Evolutionary conservation across 164 flowering plant genomes (phyloP).

Genomic region (Berberis vulgaris): DNA sequence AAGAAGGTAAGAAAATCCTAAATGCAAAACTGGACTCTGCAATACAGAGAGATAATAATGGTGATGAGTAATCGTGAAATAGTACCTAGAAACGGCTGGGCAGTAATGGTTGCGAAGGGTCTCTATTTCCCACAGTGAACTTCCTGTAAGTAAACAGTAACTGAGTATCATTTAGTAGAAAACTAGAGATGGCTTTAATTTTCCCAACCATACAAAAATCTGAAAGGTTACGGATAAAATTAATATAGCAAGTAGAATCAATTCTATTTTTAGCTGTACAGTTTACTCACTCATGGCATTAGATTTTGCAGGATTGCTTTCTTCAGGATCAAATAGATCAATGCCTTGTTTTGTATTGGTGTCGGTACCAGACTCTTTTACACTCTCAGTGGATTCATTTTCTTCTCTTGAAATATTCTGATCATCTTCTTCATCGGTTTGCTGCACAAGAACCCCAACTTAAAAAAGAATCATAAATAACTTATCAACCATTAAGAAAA

Average conservation of each 20-base stretch:
- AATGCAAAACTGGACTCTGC: not conserved
- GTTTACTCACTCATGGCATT: conserved; percentile 70
- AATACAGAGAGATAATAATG: no score
- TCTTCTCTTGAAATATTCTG: not conserved
- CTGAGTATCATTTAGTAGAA: not conserved
- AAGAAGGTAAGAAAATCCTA: not conserved
- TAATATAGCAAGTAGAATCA: no score
- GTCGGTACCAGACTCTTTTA: conserved; percentile 15
- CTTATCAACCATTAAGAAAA: not conserved
- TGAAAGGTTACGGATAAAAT: not conserved
- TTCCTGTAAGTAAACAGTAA: conserved; percentile 38
- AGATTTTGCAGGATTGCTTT: conserved; percentile 57
- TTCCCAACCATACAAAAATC: not conserved
- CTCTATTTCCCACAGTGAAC: conserved; percentile 97
- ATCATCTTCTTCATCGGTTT: conserved; percentile 16
- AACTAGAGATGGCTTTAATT: not conserved
- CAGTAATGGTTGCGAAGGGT: conserved; percentile 88
- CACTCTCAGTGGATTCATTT: conserved; percentile 12
- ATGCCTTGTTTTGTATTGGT: conserved; percentile 36
- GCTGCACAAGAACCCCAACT: conserved; percentile 25
- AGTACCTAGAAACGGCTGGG: conserved; percentile 86
- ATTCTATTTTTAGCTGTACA: not conserved
- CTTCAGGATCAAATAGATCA: conserved; percentile 64
- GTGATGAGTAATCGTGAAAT: not conserved
- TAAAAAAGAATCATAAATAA: not conserved